Evolutionary conservation across 129 eudicot genomes (phyloP), one percentile per base, ranked within the genome.

Genomic region (Saposhnikovia divaricata): DNA sequence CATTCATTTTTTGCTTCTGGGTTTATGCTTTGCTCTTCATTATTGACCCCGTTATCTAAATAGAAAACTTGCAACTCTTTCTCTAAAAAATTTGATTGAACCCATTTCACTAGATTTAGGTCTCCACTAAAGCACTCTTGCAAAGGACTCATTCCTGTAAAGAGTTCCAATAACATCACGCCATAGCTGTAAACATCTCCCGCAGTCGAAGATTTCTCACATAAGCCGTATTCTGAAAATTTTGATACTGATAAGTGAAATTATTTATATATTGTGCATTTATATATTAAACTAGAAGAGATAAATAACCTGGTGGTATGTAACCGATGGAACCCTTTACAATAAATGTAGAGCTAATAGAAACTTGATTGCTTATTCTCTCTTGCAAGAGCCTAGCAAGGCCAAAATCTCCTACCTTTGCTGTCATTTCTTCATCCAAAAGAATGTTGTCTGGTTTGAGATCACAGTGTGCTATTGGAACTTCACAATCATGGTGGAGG

Each of bases 161-260:
- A 91, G 46, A 91, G 85, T 84, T 91, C 93, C 70, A 91, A 57
- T 74, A 91, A 51, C 88, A 89, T 80, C 23, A 91, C 82, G 6
- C 97, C 94, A 25, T 65, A 91, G 82, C 97, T 91, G 81, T 91
- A 91, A n/a, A 89, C 91, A 85, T 91, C 97, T 79, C 97, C 94
- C 11, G 90, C 88, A 27, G 90, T 89, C 3, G 97, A 87, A 50
- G 94, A 90, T 76, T 86, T 86, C 47, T 80, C 84, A 50, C 97
- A 93, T 76, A 86, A 46, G 2, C 97, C 97, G 81, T 91, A 91
- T 75, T 91, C 96, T 91, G 79, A 80, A 81, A 53, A 34, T 28
- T 57, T 28, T 59, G 3, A 57, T 9, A 2, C 4, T 9, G 31
- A 8, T 59, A 0, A 59, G 34, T 59, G 31, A 9, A 59, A 59